Evolutionary conservation across 306 rosid species (phyloP).

Genomic region (Malus fusca): DNA sequence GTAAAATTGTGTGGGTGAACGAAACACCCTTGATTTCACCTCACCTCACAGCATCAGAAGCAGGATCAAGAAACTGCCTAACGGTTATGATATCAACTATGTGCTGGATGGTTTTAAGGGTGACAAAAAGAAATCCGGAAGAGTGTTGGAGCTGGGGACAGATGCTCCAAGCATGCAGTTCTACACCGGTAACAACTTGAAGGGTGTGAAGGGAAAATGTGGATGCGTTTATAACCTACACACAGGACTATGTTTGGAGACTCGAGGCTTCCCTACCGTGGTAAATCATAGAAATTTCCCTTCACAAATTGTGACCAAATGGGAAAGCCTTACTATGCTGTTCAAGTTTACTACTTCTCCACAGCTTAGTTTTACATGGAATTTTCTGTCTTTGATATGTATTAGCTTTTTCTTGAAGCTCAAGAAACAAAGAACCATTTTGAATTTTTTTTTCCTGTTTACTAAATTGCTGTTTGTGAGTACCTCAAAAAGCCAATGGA

Average conservation of each 20-base stretch:
- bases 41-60: neutral
- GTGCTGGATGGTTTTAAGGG: neutral
- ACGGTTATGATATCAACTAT: slow-evolving; percentile 3
- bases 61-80: neutral
- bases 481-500: slow-evolving; percentile 99
- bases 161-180: slow-evolving; percentile 1
- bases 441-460: neutral
- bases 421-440: neutral
- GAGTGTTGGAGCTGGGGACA: slow-evolving; percentile 16
- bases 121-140: neutral
- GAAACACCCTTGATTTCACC: slow-evolving; percentile 12
- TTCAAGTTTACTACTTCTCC: slow-evolving; percentile 9
- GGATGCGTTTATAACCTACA: slow-evolving; percentile 1
- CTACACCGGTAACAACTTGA: slow-evolving; percentile 2
- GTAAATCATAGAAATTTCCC: slow-evolving; percentile 14
- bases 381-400: neutral
- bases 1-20: neutral
- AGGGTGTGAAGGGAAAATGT: slow-evolving; percentile 7
- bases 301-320: slow-evolving; percentile 10
- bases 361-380: neutral
- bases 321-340: slow-evolving; percentile 11
- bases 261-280: slow-evolving; percentile 16
- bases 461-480: neutral
- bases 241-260: slow-evolving; percentile 15
- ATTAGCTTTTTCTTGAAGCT: neutral